Base-by-base conservation (phyloP, 805 yeast species). In the Pichia phayaonensis region DNA sequence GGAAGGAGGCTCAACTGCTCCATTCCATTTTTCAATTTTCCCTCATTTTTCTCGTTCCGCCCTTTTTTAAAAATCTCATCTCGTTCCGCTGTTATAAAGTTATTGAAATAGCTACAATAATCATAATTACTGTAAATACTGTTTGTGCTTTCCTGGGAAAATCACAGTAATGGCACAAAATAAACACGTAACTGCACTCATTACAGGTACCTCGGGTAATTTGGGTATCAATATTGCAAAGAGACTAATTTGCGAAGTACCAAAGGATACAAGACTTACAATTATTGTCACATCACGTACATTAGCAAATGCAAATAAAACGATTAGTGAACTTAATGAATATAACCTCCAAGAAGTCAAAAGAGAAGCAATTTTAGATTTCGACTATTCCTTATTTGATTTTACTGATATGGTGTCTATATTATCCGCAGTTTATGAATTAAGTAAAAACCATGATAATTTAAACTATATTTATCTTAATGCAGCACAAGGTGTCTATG, bases 231-330 rank as follows among this genome's bases (percentile, higher is more conserved):
- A 88, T 59, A 85, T 90, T 23, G 96, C 95, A 11, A 81, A 84
- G 63, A 73, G 97, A 46, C 71, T 94, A 27, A 72, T 94, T 8
- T 83, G 81, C 49, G 75, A 77, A 41, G 64, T 79, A 3, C 81
- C 84, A 7, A 63, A 70, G 1, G 72, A 73, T 20, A 70, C 71
- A 10, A 72, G 84, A 52, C 61, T 94, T 45, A 90, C 97, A 1
- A 71, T 94, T 11, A 81, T 94, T 12, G 90, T 92, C 12, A 90
- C 98, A 0, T 86, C 97, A 5, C 74, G 99, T 57, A 87, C 96
- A 0, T 72, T 92, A 44, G 90, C 95, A 8, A 80, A 89, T 51
- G 97, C 83, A 5, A 83, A 83, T 51, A 89, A 85, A 55, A 83
- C 83, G 22, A 86, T 92, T 46, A 73, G 72, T 24, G 66, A 68